Conservation (phyloP, 805 yeast species). For the Starmera dryadoides region DNA sequence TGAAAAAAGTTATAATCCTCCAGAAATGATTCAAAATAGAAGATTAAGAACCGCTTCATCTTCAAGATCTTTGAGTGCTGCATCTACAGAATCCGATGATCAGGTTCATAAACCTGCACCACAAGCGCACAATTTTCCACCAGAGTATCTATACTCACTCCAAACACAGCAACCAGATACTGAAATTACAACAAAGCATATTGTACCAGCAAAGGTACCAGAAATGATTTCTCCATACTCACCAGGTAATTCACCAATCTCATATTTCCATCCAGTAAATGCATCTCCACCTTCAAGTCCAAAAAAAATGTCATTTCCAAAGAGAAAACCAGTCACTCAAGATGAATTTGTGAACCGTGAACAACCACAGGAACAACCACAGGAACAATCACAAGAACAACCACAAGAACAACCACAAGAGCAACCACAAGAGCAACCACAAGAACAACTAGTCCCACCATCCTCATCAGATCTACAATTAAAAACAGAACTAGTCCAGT, state of each 20-base stretch:
- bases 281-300: constrained; percentile 5
- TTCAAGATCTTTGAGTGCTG: not conserved
- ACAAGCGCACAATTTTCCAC: constrained; percentile 20
- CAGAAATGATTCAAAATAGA: constrained; percentile 63
- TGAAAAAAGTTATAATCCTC: constrained; percentile 31
- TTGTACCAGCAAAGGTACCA: constrained; percentile 15
- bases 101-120: constrained; percentile 14
- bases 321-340: constrained; percentile 14
- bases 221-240: constrained; percentile 16
- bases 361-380: not conserved
- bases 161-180: constrained; percentile 9
- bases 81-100: constrained; percentile 2
- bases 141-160: constrained; percentile 16
- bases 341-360: not conserved
- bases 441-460: too few species aligned
- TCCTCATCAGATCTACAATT: not conserved
- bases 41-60: constrained; percentile 27
- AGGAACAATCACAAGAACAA: not conserved
- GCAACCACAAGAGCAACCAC: not conserved
- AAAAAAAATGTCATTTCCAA: constrained; percentile 6
- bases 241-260: not conserved
- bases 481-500: too few species aligned
- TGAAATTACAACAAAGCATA: constrained; percentile 5
- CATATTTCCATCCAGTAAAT: not conserved
- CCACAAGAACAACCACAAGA: not conserved